Evolutionary conservation across 2,329 filamentous ascomycete genomes (phyloP).

Genomic region (Paecilomyces variotii): DNA sequence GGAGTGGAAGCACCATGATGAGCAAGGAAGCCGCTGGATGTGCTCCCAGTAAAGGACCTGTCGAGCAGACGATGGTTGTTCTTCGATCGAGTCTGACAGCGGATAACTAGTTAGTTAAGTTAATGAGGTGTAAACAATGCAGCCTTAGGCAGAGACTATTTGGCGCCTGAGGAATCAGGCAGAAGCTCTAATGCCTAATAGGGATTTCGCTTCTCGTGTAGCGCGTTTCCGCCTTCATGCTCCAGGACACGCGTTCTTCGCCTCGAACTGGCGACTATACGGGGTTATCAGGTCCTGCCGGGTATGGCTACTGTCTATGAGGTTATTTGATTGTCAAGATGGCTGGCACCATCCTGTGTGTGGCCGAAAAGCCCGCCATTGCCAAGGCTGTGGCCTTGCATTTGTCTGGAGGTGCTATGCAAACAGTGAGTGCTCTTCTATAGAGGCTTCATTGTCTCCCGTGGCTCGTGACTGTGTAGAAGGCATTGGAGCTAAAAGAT

Average conservation of each 20-base stretch:
- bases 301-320: background rate
- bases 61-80: background rate
- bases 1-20: constrained; percentile 56
- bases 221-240: background rate
- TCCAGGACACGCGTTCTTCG: background rate
- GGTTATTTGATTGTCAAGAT: background rate
- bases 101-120: background rate
- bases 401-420: constrained; percentile 66
- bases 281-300: background rate
- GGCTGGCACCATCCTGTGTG: constrained; percentile 53
- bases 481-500: constrained; percentile 10
- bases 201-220: background rate
- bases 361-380: constrained; percentile 87
- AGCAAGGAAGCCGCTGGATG: background rate
- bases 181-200: background rate
- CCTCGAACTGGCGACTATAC: background rate
- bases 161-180: background rate
- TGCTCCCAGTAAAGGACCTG: background rate
- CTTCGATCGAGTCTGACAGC: background rate
- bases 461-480: background rate
- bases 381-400: constrained; percentile 89
- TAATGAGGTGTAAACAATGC: background rate
- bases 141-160: background rate
- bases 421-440: constrained; percentile 52
- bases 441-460: background rate